These are phyloP conservation scores for Aspergillus hiratsukae DNA, from an alignment of 2,329 filamentous ascomycete species.

Conservation along the genomic window DNA sequence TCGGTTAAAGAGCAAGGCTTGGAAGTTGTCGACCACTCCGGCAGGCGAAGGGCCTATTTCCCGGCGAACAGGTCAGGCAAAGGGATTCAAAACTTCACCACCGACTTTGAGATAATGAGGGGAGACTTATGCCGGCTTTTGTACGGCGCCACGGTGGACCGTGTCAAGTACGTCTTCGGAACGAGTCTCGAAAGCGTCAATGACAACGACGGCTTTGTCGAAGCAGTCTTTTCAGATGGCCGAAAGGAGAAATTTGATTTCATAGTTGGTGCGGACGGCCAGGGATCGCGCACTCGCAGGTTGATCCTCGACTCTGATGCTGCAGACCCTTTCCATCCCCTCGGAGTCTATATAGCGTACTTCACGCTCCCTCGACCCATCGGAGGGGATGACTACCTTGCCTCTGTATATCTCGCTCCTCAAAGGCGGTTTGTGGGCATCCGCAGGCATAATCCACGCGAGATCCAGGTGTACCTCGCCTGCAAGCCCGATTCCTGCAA, in stretches of 20 bases:
- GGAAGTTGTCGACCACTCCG: slow-evolving; percentile 41
- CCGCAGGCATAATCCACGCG: slow-evolving; percentile 36
- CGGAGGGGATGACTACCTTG: slow-evolving; percentile 31
- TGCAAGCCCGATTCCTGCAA: slow-evolving; percentile 23
- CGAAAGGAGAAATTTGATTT: slow-evolving; percentile 20
- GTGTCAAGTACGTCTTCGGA: slow-evolving; percentile 30
- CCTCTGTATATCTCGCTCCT: slow-evolving; percentile 36
- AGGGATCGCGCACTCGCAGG: slow-evolving; percentile 18
- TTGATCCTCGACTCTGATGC: slow-evolving; percentile 15
- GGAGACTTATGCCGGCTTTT: slow-evolving; percentile 48
- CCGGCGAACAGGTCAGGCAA: slow-evolving; percentile 35
- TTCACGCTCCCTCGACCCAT: slow-evolving; percentile 30
- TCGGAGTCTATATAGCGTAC: slow-evolving; percentile 32
- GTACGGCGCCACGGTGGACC: slow-evolving; percentile 25
- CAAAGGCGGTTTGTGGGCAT: slow-evolving; percentile 38
- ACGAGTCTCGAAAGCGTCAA: slow-evolving; percentile 22
- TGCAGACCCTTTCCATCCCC: slow-evolving; percentile 14
- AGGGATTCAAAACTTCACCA: slow-evolving; percentile 38
- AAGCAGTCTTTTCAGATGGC: slow-evolving; percentile 23
- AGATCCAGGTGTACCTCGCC: slow-evolving; percentile 38
- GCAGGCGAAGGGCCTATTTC: slow-evolving; percentile 40
- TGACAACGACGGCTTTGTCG: slow-evolving; percentile 13
- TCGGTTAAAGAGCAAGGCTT: slow-evolving; percentile 47
- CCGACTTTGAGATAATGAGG: slow-evolving; percentile 54
- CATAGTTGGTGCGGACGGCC: slow-evolving; percentile 28